These are phyloP conservation scores for Dissophora globulifera DNA, from an alignment of 192 early-diverging fungal genomes.

Conservation along the genomic window DNA sequence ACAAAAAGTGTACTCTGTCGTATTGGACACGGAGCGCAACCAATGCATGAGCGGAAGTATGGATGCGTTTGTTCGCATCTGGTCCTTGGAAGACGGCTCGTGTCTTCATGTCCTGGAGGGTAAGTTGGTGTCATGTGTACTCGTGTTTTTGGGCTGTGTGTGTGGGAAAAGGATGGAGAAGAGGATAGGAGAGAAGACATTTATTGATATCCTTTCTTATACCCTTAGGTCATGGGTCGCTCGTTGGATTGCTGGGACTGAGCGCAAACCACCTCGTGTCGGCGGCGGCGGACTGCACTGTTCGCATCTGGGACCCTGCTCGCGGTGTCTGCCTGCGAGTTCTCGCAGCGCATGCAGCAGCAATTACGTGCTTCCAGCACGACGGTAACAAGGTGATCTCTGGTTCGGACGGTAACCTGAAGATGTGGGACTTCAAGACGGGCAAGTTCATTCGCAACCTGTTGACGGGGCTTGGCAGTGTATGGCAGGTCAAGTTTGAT, in stretches of 20 bases:
- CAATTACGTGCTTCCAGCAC: conserved; percentile 99
- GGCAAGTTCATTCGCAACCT: conserved; percentile 88
- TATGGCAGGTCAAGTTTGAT: conserved; percentile 97
- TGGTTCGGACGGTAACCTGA: conserved; percentile 93
- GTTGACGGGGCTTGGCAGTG: conserved; percentile 80
- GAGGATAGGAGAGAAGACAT: no score
- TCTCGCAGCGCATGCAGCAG: conserved; percentile 81
- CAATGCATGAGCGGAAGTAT: conserved; percentile 93
- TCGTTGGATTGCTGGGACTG: conserved; percentile 93
- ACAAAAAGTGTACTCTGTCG: conserved; percentile 96
- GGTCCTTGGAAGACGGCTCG: conserved; percentile 89
- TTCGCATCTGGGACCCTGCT: conserved; percentile 91
- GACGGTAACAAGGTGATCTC: conserved; percentile 93
- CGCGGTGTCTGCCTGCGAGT: conserved; percentile 70
- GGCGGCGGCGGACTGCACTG: conserved; percentile 93
- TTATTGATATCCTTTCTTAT: no score
- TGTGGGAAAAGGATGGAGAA: no score
- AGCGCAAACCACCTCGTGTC: conserved; percentile 88
- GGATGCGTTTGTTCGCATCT: conserved; percentile 93
- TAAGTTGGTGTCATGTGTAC: conserved; percentile 51
- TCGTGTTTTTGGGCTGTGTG: no score
- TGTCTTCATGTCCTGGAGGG: conserved; percentile 85
- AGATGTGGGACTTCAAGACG: conserved; percentile 96
- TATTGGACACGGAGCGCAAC: conserved; percentile 83
- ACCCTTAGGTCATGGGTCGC: conserved; percentile 83